A percentile compares a stretch with the other conserved stretches of the same genome.
Evolutionary conservation across 2,329 filamentous ascomycete genomes (phyloP).

Genomic region (Rhinocladiella similis): DNA sequence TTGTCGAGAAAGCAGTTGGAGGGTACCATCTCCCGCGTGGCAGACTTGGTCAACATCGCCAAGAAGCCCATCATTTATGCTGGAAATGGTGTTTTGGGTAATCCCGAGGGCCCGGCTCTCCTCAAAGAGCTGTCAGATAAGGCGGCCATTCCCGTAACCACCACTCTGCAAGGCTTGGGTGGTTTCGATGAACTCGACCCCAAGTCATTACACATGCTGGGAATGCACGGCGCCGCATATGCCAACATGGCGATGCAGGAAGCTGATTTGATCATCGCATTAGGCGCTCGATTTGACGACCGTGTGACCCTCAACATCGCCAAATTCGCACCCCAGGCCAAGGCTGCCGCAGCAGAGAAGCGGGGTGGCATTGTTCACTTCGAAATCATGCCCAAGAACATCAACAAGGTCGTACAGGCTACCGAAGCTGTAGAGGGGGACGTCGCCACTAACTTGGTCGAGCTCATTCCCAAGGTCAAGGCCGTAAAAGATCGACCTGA

Average conservation of each 20-base stretch:
- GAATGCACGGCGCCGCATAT: slow-evolving; percentile 96
- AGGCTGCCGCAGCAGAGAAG: slow-evolving; percentile 76
- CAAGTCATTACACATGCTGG: slow-evolving; percentile 96
- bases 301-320: slow-evolving; percentile 80
- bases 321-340: slow-evolving; percentile 88
- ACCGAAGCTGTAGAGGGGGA: slow-evolving; percentile 95
- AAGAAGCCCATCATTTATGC: slow-evolving; percentile 97
- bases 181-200: slow-evolving; percentile 90
- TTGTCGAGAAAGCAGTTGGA: slow-evolving; percentile 71
- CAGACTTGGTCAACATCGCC: slow-evolving; percentile 77
- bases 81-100: slow-evolving; percentile 82
- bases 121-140: slow-evolving; percentile 88
- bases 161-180: slow-evolving; percentile 92
- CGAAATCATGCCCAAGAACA: slow-evolving; percentile 99
- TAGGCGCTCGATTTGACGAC: slow-evolving; percentile 93
- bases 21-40: slow-evolving; percentile 72
- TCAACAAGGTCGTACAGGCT: slow-evolving; percentile 98
- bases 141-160: slow-evolving; percentile 88
- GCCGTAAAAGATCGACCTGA: slow-evolving; percentile 67
- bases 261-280: slow-evolving; percentile 90
- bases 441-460: slow-evolving; percentile 73
- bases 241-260: slow-evolving; percentile 99
- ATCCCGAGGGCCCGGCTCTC: slow-evolving; percentile 73
- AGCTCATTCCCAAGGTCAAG: slow-evolving; percentile 72
- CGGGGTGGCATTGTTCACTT: slow-evolving; percentile 96